These are phyloP conservation scores for Podila epicladia DNA, from an alignment of 192 early-diverging fungal species.

Conservation along the genomic window DNA sequence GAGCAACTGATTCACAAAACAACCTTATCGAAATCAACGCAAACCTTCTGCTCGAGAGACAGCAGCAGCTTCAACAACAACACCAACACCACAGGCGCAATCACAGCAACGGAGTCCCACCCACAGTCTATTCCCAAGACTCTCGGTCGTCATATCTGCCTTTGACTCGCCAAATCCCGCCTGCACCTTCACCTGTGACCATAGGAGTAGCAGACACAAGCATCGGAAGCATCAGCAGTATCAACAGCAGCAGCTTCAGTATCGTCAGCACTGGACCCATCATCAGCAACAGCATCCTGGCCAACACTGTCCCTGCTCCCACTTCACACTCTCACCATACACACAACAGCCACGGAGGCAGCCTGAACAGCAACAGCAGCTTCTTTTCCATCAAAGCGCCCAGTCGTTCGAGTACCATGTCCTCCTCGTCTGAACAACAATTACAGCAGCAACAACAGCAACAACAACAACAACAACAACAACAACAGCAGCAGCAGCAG, in stretches of 20 bases:
- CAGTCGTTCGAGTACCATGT: neutral
- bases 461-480: constrained; percentile 10
- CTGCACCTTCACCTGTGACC: neutral
- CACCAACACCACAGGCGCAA: neutral
- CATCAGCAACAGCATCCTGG: constrained; percentile 40
- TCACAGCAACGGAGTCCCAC: neutral
- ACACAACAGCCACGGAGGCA: constrained; percentile 7
- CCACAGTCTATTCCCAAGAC: neutral
- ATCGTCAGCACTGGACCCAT: constrained; percentile 20
- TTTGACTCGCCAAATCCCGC: neutral
- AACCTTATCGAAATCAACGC: constrained; percentile 7
- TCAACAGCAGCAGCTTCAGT: constrained; percentile 4
- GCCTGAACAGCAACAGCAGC: constrained; percentile 38
- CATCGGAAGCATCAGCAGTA: neutral
- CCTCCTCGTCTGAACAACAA: neutral
- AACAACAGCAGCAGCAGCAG: neutral
- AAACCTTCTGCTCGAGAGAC: neutral
- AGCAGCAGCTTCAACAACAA: neutral
- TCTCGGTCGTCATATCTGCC: neutral
- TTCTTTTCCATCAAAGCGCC: constrained; percentile 5
- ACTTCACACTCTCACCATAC: neutral
- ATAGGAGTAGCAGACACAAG: neutral
- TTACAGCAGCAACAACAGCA: neutral
- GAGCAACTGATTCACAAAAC: neutral
- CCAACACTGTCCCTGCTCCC: constrained; percentile 9